phyloP scores from a whole-genome alignment of 139 green algal genomes.

The Chloropicon primus region DNA sequence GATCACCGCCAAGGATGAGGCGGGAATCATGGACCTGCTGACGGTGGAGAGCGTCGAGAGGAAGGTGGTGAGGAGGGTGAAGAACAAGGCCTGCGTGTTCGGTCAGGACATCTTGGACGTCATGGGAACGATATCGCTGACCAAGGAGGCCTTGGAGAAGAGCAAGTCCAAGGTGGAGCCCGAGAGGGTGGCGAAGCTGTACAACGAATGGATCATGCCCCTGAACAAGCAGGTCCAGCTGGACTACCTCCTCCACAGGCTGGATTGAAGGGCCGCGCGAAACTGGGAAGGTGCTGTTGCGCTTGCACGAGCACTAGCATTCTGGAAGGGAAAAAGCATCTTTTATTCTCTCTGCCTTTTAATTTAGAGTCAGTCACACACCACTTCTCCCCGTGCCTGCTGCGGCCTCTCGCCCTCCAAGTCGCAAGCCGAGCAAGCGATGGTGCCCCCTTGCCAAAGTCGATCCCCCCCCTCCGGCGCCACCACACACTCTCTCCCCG shows the following conservation, averaged over 20 bases:
- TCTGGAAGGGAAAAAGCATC: no score
- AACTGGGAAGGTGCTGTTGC: background rate
- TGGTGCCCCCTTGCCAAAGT: no score
- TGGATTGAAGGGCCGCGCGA: constrained; percentile 35
- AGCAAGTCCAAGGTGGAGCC: constrained; percentile 30
- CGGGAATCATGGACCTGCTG: constrained; percentile 77
- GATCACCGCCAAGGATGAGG: constrained; percentile 45
- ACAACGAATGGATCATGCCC: constrained; percentile 86
- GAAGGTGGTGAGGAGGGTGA: constrained; percentile 73
- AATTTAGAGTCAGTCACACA: no score
- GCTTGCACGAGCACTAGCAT: no score
- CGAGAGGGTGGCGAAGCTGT: constrained; percentile 67
- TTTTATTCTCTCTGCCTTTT: no score
- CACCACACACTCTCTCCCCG: no score
- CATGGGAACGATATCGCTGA: background rate
- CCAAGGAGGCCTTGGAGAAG: background rate
- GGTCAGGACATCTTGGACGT: constrained; percentile 58
- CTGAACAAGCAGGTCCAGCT: constrained; percentile 95
- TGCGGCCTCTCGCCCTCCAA: no score
- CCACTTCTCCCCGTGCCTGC: no score
- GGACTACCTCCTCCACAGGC: constrained; percentile 60
- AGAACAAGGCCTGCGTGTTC: constrained; percentile 76
- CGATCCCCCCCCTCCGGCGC: no score
- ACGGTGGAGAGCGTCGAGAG: constrained; percentile 71
- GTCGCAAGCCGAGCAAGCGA: no score